Base-by-base conservation (phyloP, 73 alveolate genomes). In the Paramecium sexaurelia region DNA sequence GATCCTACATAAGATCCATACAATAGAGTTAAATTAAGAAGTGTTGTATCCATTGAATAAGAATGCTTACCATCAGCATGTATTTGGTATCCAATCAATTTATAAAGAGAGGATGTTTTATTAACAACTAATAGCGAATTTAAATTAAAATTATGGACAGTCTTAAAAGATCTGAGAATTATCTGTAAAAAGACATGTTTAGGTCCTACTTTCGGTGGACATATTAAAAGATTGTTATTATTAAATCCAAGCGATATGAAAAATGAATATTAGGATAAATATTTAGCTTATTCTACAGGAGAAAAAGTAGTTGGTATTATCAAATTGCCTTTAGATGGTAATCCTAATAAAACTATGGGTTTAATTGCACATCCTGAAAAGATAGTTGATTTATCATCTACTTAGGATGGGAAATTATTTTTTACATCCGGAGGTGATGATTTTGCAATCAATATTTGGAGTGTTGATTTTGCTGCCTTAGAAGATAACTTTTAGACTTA, bases 141-240 rank as follows among this genome's bases (percentile, higher is more conserved):
- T 85, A 98, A 98, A 95, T 95, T 98, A 92, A 96, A 96, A 71
- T 91, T 96, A 43, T 96, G 99, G 99, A 95, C 93, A 56, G 94
- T 94, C 32, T 41, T 85, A 85, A 57, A 85, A 24, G 92, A 85
- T 33, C 33, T 41, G 7, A 13, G 55, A 29, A 91, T 85, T 73
- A 95, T 92, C 41, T 93, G 98, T 78, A 96, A 97, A 83, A 96
- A 96, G 87, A 98, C 99, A 10, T 97, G 99, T 55, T 95, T 98
- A 33, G 99, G 99, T 26, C 99, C 99, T 5, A 95, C 99, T 32
- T 98, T 95, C 86, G 99, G 99, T 27, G 99, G 99, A 7, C 98
- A 98, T 20, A 96, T 98, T 7, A 95, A 86, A 57, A 97, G 95
- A 40, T 96, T 91, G 93, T 93, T 68, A 95, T 93, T 55, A 13